Base-by-base conservation (phyloP, 2,329 filamentous ascomycete species). In the Hortaea werneckii region DNA sequence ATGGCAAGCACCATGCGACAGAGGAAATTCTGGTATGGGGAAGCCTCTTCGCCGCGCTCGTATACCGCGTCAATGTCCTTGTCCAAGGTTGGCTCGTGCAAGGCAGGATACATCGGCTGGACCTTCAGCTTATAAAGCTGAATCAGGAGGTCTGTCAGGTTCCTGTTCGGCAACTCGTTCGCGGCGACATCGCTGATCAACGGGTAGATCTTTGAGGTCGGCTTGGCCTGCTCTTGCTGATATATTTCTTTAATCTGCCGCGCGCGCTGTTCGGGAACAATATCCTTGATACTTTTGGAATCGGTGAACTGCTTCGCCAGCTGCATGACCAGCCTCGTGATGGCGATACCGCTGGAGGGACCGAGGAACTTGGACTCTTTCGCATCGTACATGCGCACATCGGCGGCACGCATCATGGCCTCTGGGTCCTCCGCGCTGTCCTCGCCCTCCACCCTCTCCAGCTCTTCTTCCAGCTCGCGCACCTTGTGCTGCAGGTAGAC, bases 311-410 rank as follows among this genome's bases (percentile, higher is more conserved):
- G 83, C 68, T 95, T 96, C 44, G 90, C 90, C 66, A 95, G 81
- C 64, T 95, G 89, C 85, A 98, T 95, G 8, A 98, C 82, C 55
- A 96, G 75, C 29, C 90, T 81, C 9, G 89, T 94, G 72, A 96
- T 94, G 60, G 88, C 87, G 58, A 95, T 95, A 49, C 90, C 92
- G 64, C 90, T 96, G 41, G 89, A 95, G 2, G 92, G 86, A 0
- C 92, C 92, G 2, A 98, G 73, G 62, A 92, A 96, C 51, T 90
- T 85, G 11, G 86, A 82, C 66, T 95, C 90, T 63, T 94, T 87
- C 46, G 82, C 82, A 57, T 90, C 86, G 58, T 84, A 82, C 43
- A 96, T 79, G 38, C 83, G 83, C 56, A 96, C 87, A 54, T 90
- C 78, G 27, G 88, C 89, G 0, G 86, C 89, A 20, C 88, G 83